Evolutionary conservation across 2,329 filamentous ascomycete genomes (phyloP).

Genomic region (Fusarium dlaminii): DNA sequence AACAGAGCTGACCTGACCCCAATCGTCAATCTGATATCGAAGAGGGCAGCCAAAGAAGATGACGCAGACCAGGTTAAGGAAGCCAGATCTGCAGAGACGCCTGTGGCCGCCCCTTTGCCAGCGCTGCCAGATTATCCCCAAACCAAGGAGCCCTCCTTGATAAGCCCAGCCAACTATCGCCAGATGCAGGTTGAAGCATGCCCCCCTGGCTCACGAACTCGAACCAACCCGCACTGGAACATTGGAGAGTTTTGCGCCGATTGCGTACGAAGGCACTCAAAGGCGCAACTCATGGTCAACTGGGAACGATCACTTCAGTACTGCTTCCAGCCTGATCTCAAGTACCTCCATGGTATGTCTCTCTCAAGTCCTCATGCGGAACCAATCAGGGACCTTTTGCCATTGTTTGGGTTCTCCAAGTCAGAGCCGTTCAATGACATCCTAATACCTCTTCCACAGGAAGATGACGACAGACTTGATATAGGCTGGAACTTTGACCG

Average conservation of each 20-base stretch:
- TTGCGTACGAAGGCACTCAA: slow-evolving; percentile 72
- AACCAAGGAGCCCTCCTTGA: neutral
- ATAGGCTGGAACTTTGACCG: slow-evolving; percentile 60
- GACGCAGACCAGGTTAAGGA: neutral
- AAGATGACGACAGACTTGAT: slow-evolving; percentile 53
- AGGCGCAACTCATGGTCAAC: slow-evolving; percentile 71
- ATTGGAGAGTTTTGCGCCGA: slow-evolving; percentile 69
- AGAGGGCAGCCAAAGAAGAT: slow-evolving; percentile 31
- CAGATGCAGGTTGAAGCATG: slow-evolving; percentile 64
- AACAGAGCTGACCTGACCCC: slow-evolving; percentile 40
- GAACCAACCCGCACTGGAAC: slow-evolving; percentile 70
- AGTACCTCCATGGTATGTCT: slow-evolving; percentile 78
- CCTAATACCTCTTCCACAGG: slow-evolving; percentile 70
- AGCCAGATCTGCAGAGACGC: slow-evolving; percentile 1
- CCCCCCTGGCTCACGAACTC: slow-evolving; percentile 67
- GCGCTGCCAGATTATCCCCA: slow-evolving; percentile 1
- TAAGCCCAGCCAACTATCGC: slow-evolving; percentile 48
- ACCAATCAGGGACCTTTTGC: slow-evolving; percentile 71
- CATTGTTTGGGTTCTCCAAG: slow-evolving; percentile 80
- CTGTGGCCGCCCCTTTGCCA: neutral
- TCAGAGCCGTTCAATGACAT: slow-evolving; percentile 80
- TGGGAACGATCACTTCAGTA: slow-evolving; percentile 73
- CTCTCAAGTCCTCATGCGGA: slow-evolving; percentile 70
- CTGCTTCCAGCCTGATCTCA: slow-evolving; percentile 81
- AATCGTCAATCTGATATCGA: slow-evolving; percentile 44